Evolutionary conservation across 2,329 filamentous ascomycete species (phyloP).

Genomic region (Fusarium musae): DNA sequence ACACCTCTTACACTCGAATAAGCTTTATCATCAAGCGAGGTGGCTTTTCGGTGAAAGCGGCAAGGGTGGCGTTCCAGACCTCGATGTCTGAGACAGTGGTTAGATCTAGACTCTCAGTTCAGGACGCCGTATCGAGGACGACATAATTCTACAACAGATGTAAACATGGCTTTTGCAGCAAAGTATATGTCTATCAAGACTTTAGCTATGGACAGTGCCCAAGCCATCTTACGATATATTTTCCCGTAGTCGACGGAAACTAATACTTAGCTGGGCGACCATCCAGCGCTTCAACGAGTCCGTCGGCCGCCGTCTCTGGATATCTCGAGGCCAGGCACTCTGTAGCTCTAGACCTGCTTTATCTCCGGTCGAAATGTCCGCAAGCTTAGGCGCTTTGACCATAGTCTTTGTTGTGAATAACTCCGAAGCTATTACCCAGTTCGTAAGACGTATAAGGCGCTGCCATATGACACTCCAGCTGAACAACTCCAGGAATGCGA

Average conservation of each 20-base stretch:
- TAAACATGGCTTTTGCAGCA: background rate
- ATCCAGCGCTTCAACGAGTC: background rate
- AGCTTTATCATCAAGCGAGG: conserved; percentile 9
- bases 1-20: background rate
- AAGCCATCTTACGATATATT: background rate
- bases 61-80: conserved; percentile 7
- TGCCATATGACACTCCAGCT: background rate
- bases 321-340: background rate
- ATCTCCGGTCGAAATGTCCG: background rate
- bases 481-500: conserved; percentile 10
- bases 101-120: background rate
- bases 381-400: background rate
- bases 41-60: conserved; percentile 3
- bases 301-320: conserved; percentile 2
- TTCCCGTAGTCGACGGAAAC: background rate
- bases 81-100: conserved; percentile 16
- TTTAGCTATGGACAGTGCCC: background rate
- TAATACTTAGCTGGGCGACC: conserved; percentile 12
- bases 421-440: background rate
- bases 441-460: background rate
- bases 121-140: background rate
- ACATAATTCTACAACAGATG: conserved; percentile 1
- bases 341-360: background rate
- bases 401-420: background rate
- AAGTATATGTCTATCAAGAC: background rate